phyloP scores from a whole-genome alignment of 805 yeast genomes.

The Yamadazyma scolyti region DNA sequence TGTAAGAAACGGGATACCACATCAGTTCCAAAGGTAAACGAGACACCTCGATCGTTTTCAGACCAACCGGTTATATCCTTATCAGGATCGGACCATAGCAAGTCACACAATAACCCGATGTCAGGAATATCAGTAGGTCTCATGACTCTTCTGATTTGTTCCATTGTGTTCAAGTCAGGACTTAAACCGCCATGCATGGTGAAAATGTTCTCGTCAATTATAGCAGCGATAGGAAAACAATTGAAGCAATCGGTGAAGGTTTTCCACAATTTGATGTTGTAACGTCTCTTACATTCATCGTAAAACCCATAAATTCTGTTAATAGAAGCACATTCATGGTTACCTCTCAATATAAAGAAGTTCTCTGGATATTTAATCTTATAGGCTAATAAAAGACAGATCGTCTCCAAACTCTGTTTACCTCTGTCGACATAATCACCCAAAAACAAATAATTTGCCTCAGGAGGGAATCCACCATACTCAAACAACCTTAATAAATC shows the following conservation, averaged over 20 bases:
- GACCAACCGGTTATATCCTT: constrained; percentile 98
- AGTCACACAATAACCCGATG: constrained; percentile 91
- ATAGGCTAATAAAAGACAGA: constrained; percentile 88
- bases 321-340: constrained; percentile 97
- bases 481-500: constrained; percentile 92
- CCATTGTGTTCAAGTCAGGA: constrained; percentile 97
- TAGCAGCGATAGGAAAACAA: constrained; percentile 97
- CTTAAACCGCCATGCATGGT: constrained; percentile 99
- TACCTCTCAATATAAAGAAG: constrained; percentile 93
- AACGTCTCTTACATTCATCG: constrained; percentile 97
- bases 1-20: constrained; percentile 94
- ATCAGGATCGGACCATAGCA: constrained; percentile 98
- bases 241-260: constrained; percentile 97
- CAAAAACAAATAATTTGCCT: constrained; percentile 89
- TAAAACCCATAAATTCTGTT: constrained; percentile 94
- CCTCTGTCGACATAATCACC: too few species aligned
- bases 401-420: constrained; percentile 95
- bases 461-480: constrained; percentile 99
- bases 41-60: constrained; percentile 97
- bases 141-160: constrained; percentile 97
- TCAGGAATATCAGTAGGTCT: constrained; percentile 99
- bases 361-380: constrained; percentile 98
- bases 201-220: constrained; percentile 94
- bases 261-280: constrained; percentile 97
- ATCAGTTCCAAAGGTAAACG: constrained; percentile 98